Base-by-base conservation (phyloP, 805 yeast genomes). In the Blastobotrys parvus region DNA sequence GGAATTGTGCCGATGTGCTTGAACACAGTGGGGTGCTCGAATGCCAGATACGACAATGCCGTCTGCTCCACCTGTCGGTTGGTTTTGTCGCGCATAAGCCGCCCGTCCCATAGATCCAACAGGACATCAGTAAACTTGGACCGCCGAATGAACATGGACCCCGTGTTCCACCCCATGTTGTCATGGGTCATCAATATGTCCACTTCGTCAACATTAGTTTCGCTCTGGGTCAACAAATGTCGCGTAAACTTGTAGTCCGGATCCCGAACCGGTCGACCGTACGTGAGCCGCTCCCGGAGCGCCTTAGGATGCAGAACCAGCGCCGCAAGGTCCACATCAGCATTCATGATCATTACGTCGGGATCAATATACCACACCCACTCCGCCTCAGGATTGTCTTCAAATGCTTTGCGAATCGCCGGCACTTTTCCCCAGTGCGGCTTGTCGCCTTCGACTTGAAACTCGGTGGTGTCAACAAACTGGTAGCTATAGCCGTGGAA, bases 311-410 rank as follows among this genome's bases (percentile, higher is more conserved):
- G 39, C 13, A 62, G 45, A 4, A 62, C 35, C 31, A 55, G 57
- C 8, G 43, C 41, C 1, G 52, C 60, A 11, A 62, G 45, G 23
- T 57, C 59, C 16, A 56, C 34, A 11, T 46, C 38, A 3, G 55
- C 53, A 29, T 60, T 59, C 60, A 60, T 59, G 39, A 62, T 54
- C 19, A 62, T 45, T 11, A 58, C 56, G 34, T 62, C 67, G 7
- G 52, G 46, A 43, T 62, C 67, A n/a, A 63, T 50, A 65, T 64
- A 62, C 62, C 63, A 61, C 29, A 62, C 47, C 67, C 67, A 62
- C 39, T 62, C 62, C 13, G 56, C 62, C 2, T 59, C 54, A 2
- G 65, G 63, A 38, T 57, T 42, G 16, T 33, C 36, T 11, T 50
- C 50, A 25, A 58, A 58, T 3, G 60, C 53, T 8, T 62, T 57